Percentiles rank a stretch among this genome's conserved stretches.
phyloP scores from a whole-genome alignment of 1,284 basidiomycete species.

The Sporisorium scitamineum region DNA sequence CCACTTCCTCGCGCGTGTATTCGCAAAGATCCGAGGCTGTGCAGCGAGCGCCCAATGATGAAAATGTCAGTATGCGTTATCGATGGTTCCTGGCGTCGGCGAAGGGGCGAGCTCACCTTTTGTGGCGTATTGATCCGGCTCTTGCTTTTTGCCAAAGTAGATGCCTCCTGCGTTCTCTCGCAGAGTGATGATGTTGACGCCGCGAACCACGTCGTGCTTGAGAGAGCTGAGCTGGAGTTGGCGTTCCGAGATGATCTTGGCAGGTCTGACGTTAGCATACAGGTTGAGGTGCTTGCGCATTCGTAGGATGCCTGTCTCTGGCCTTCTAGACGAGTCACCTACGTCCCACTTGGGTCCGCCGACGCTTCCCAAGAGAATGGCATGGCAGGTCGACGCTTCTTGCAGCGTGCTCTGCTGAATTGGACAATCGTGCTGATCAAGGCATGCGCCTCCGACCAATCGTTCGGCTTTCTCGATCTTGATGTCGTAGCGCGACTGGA shows the following conservation, averaged over 20 bases:
- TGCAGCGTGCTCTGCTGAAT: slow-evolving; percentile 75
- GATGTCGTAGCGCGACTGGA: slow-evolving; percentile 78
- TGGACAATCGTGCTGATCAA: slow-evolving; percentile 43
- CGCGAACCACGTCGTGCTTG: slow-evolving; percentile 83
- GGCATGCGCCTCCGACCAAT: slow-evolving; percentile 31
- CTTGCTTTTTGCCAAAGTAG: slow-evolving; percentile 90
- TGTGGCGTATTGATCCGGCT: slow-evolving; percentile 73
- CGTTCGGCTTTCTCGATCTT: slow-evolving; percentile 72
- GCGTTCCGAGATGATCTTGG: slow-evolving; percentile 90
- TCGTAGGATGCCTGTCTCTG: slow-evolving; percentile 87
- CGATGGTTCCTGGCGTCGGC: neutral
- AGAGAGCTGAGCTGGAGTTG: slow-evolving; percentile 88
- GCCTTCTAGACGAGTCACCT: slow-evolving; percentile 79
- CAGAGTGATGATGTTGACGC: slow-evolving; percentile 90
- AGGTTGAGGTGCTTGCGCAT: slow-evolving; percentile 91
- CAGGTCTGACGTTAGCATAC: slow-evolving; percentile 97
- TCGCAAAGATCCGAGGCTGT: slow-evolving; percentile 52
- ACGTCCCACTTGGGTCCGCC: slow-evolving; percentile 98
- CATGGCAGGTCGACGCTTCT: slow-evolving; percentile 78
- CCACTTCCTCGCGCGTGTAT: slow-evolving; percentile 89
- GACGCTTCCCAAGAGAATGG: slow-evolving; percentile 78
- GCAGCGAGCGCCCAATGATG: neutral
- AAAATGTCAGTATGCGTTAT: neutral
- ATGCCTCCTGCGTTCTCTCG: slow-evolving; percentile 79
- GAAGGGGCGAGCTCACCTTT: slow-evolving; percentile 27